Evolutionary conservation across 2,329 filamentous ascomycete species (phyloP).

Genomic region (Calonectria henricotiae): DNA sequence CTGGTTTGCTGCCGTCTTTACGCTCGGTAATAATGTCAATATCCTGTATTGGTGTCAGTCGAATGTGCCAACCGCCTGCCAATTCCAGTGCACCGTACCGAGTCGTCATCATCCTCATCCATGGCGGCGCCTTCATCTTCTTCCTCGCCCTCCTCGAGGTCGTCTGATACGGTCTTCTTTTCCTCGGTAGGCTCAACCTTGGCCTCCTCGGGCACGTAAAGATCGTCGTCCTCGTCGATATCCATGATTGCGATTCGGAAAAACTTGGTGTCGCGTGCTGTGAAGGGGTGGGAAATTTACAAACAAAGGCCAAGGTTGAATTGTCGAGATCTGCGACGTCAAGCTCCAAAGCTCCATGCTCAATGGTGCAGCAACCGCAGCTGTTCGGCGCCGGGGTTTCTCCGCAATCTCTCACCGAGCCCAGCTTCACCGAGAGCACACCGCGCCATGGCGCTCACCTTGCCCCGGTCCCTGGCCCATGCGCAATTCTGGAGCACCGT

Average conservation of each 20-base stretch:
- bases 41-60: conserved; percentile 63
- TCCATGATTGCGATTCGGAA: conserved; percentile 67
- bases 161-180: conserved; percentile 64
- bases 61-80: background rate
- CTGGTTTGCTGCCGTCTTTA: conserved; percentile 75
- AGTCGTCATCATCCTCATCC: conserved; percentile 73
- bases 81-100: conserved; percentile 43
- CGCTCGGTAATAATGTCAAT: conserved; percentile 80
- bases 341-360: conserved; percentile 36
- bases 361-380: conserved; percentile 42
- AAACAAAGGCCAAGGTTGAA: background rate
- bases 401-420: conserved; percentile 48
- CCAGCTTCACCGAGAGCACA: conserved; percentile 35
- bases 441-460: conserved; percentile 40
- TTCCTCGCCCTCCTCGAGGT: conserved; percentile 77
- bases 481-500: conserved; percentile 42
- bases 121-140: conserved; percentile 75
- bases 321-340: conserved; percentile 43
- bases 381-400: conserved; percentile 51
- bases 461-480: conserved; percentile 42
- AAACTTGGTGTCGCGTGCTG: background rate
- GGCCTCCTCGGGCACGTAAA: conserved; percentile 76
- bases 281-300: background rate
- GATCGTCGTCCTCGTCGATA: conserved; percentile 79
- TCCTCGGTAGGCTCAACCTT: conserved; percentile 57